phyloP scores from a whole-genome alignment of 495 filamentous ascomycete genomes.

The Daldinia vernicosa region DNA sequence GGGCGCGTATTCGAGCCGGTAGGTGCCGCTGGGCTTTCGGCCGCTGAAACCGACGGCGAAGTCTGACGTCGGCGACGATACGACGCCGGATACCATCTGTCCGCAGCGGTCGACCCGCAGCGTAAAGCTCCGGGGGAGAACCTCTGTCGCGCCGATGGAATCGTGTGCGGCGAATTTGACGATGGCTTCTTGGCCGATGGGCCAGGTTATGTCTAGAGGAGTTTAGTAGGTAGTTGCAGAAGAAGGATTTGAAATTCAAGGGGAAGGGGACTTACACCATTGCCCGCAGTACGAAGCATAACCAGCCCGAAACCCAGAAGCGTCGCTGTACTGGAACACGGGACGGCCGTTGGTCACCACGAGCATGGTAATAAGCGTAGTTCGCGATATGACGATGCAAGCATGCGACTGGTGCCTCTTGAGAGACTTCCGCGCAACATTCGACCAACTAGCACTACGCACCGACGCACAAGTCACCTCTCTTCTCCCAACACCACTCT shows the following conservation, averaged over 20 bases:
- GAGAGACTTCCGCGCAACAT: constrained; percentile 25
- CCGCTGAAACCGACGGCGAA: constrained; percentile 47
- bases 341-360: constrained; percentile 42
- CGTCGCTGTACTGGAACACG: constrained; percentile 49
- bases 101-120: constrained; percentile 49
- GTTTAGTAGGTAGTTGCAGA: too few relatives aligned
- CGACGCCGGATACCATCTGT: constrained; percentile 47
- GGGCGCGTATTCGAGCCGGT: constrained; percentile 39
- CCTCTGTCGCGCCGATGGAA: constrained; percentile 44
- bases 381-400: constrained; percentile 47
- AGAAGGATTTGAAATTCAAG: too few relatives aligned
- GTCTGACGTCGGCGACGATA: constrained; percentile 23
- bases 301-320: constrained; percentile 46
- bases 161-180: constrained; percentile 49
- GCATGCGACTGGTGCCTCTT: constrained; percentile 32
- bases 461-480: background rate
- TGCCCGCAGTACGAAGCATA: constrained; percentile 50
- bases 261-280: too few relatives aligned
- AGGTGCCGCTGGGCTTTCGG: constrained; percentile 39
- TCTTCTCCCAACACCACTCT: background rate
- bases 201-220: constrained; percentile 47
- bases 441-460: constrained; percentile 22
- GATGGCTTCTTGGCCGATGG: constrained; percentile 47
- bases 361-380: constrained; percentile 48
- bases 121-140: constrained; percentile 43